Evolutionary conservation across 768 basidiomycete species (phyloP).

Genomic region (Leccinum imitatum): DNA sequence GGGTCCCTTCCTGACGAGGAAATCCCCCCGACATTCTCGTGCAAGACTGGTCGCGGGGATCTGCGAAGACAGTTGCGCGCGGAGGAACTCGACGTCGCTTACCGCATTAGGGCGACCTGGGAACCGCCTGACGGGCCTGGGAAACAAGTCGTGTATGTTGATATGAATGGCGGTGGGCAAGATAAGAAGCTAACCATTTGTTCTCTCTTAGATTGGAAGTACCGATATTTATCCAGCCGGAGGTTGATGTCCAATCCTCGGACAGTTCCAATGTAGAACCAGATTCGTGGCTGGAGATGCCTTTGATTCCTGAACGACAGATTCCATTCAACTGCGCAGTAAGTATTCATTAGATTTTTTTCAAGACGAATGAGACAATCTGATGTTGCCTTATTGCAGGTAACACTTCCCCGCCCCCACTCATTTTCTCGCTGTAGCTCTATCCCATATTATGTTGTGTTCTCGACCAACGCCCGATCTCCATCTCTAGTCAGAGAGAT

Average conservation of each 20-base stretch:
- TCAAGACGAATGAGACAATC: background rate
- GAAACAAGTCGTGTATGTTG: constrained; percentile 48
- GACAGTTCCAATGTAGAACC: constrained; percentile 45
- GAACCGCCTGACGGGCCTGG: constrained; percentile 48
- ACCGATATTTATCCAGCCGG: constrained; percentile 61
- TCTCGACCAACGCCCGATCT: constrained; percentile 62
- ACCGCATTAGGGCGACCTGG: constrained; percentile 59
- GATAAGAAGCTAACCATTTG: constrained; percentile 3
- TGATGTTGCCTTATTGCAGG: constrained; percentile 28
- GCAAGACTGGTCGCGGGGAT: constrained; percentile 32
- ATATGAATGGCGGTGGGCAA: background rate
- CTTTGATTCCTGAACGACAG: constrained; percentile 58
- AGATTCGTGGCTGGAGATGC: constrained; percentile 68
- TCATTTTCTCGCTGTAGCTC: constrained; percentile 59
- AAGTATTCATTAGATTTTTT: constrained; percentile 27
- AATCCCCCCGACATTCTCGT: constrained; percentile 58
- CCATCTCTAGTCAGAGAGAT: constrained; percentile 58
- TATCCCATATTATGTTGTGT: constrained; percentile 74
- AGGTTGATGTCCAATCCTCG: constrained; percentile 55
- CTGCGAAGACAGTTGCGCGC: constrained; percentile 25
- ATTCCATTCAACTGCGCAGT: constrained; percentile 70
- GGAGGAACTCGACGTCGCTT: constrained; percentile 48
- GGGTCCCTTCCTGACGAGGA: constrained; percentile 52
- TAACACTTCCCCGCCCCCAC: constrained; percentile 61
- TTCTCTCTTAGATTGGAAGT: constrained; percentile 52